phyloP scores from a whole-genome alignment of 176 grass and related monocot genomes.

The Eremochloa ophiuroides region DNA sequence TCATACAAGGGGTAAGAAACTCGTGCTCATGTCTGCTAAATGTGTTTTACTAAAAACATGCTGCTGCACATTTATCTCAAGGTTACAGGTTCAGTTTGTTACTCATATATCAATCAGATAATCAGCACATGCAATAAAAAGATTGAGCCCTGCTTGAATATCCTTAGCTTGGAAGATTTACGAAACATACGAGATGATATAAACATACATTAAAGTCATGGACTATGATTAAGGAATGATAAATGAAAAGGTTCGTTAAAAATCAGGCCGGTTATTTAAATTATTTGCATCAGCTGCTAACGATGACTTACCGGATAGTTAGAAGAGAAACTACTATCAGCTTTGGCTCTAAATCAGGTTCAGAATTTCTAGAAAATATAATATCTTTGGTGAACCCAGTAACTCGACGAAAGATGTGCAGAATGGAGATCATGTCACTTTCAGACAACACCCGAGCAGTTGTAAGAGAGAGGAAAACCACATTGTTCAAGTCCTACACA shows the following conservation, averaged over 20 bases:
- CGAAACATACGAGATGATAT: background rate
- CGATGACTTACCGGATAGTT: slow-evolving; percentile 64
- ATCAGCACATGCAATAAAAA: slow-evolving; percentile 8
- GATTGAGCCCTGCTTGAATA: background rate
- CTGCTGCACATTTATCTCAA: background rate
- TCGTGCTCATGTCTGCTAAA: background rate
- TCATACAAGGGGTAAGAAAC: background rate
- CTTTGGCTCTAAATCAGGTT: slow-evolving; percentile 81
- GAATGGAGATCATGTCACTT: slow-evolving; percentile 60
- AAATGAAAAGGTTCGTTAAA: background rate
- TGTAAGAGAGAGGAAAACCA: slow-evolving; percentile 61
- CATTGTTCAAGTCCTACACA: slow-evolving; percentile 69
- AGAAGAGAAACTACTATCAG: slow-evolving; percentile 73
- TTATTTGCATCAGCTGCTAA: background rate
- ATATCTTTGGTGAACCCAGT: slow-evolving; percentile 63
- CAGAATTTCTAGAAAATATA: slow-evolving; percentile 71
- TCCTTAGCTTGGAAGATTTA: background rate
- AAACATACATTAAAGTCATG: background rate
- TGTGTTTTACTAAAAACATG: background rate
- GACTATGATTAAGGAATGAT: background rate
- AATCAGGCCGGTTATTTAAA: background rate
- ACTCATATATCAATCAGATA: slow-evolving; percentile 6
- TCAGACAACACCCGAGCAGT: slow-evolving; percentile 63
- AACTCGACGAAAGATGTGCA: slow-evolving; percentile 61
- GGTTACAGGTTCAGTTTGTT: slow-evolving; percentile 5